These are phyloP conservation scores for Ambrosiella xylebori DNA, from an alignment of 2,329 filamentous ascomycete species.

Conservation along the genomic window DNA sequence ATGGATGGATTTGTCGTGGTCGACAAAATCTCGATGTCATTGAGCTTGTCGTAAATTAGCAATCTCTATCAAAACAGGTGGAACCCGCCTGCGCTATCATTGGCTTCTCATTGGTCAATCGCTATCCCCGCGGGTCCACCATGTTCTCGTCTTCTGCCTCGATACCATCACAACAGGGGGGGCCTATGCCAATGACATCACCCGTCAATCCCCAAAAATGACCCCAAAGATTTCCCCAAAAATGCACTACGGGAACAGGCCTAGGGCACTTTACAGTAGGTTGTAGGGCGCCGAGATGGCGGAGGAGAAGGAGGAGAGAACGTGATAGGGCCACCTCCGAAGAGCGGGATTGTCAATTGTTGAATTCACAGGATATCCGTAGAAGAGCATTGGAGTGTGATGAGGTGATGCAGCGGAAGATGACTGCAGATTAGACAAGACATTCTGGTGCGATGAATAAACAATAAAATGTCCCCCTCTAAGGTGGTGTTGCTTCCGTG, in stretches of 20 bases:
- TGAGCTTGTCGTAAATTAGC: too few relatives aligned
- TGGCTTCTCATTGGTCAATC: conserved; percentile 1
- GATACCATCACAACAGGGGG: background rate
- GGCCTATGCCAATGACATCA: background rate
- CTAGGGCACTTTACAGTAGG: background rate
- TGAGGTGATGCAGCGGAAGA: too few relatives aligned
- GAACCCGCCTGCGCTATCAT: background rate
- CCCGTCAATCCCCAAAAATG: background rate
- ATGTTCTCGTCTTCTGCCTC: background rate
- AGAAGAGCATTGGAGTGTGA: too few relatives aligned
- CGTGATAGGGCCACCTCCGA: background rate
- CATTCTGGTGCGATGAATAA: too few relatives aligned
- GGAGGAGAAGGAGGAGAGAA: background rate
- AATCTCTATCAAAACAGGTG: background rate
- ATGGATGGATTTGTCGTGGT: too few relatives aligned
- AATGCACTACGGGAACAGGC: background rate
- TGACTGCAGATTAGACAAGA: too few relatives aligned
- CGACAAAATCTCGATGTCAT: too few relatives aligned
- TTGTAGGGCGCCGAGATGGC: background rate
- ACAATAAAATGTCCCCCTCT: too few relatives aligned
- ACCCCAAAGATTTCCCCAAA: too few relatives aligned
- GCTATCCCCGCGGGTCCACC: background rate
- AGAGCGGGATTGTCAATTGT: too few relatives aligned
- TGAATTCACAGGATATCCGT: too few relatives aligned
- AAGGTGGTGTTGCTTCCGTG: too few relatives aligned